These are phyloP conservation scores for Ustilago trichophora DNA, from an alignment of 1,284 basidiomycete genomes.

Conservation along the genomic window DNA sequence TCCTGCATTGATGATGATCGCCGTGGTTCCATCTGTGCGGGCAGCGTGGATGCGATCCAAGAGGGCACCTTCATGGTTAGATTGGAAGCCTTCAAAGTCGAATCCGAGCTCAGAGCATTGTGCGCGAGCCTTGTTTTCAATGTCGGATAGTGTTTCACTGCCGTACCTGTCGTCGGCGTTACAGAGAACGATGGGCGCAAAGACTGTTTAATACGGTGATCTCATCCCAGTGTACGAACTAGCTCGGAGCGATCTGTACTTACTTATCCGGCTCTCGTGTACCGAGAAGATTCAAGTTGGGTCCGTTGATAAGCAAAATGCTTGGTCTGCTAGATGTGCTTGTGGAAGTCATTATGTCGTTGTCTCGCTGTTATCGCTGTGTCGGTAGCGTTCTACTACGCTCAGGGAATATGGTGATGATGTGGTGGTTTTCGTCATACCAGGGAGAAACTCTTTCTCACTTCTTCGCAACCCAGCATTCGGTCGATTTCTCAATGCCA, in stretches of 20 bases:
- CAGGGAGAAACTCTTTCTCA: no score
- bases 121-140: constrained; percentile 3
- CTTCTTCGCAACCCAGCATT: no score
- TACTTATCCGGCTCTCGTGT: constrained; percentile 66
- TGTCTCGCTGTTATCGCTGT: no score
- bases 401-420: no score
- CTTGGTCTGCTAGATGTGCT: background rate
- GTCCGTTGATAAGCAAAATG: constrained; percentile 59
- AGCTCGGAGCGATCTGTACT: no score
- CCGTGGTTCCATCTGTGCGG: constrained; percentile 28
- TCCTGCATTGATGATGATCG: constrained; percentile 65
- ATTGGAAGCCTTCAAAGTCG: constrained; percentile 56
- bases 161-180: no score
- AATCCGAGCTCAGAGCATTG: constrained; percentile 14
- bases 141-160: constrained; percentile 61
- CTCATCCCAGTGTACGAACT: no score
- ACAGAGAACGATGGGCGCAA: no score
- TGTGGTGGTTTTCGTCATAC: no score
- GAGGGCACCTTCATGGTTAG: constrained; percentile 66
- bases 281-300: constrained; percentile 67
- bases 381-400: no score
- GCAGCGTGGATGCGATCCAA: constrained; percentile 65
- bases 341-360: background rate
- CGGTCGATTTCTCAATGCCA: no score
- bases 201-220: no score